Percentiles rank a stretch among this genome's conserved stretches.
These are phyloP conservation scores for Cladophialophora bantiana DNA, from an alignment of 2,329 filamentous ascomycete species.

Conservation along the genomic window DNA sequence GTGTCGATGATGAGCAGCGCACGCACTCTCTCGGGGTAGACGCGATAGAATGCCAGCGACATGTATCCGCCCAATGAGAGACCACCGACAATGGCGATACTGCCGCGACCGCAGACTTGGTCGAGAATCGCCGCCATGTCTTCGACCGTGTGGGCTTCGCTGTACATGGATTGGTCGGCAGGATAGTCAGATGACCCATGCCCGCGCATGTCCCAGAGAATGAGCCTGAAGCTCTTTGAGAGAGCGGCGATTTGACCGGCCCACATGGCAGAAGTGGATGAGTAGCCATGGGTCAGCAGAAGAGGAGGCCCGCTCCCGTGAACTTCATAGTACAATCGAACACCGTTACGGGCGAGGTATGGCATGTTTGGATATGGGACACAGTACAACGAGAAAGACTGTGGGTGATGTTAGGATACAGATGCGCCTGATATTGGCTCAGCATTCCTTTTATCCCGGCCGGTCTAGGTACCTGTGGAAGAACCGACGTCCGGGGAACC, in stretches of 20 bases:
- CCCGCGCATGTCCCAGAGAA: slow-evolving; percentile 38
- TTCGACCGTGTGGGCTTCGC: slow-evolving; percentile 30
- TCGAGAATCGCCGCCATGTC: slow-evolving; percentile 33
- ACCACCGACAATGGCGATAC: slow-evolving; percentile 28
- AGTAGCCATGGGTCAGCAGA: slow-evolving; percentile 34
- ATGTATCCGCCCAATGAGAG: slow-evolving; percentile 36
- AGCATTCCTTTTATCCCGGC: no score
- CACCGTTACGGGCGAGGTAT: slow-evolving; percentile 23
- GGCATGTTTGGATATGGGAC: slow-evolving; percentile 22
- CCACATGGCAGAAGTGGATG: slow-evolving; percentile 37
- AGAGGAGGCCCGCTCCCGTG: slow-evolving; percentile 27
- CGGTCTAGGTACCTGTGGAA: no score
- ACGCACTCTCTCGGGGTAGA: slow-evolving; percentile 21
- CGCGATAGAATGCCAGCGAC: slow-evolving; percentile 36
- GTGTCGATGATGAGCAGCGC: slow-evolving; percentile 36
- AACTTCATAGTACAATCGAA: slow-evolving; percentile 34
- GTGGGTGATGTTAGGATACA: no score
- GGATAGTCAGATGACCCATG: slow-evolving; percentile 33
- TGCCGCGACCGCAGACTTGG: background rate
- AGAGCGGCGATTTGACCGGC: slow-evolving; percentile 27
- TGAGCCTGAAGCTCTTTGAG: slow-evolving; percentile 27
- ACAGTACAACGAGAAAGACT: background rate
- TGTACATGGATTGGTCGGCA: slow-evolving; percentile 22
- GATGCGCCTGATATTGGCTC: no score
- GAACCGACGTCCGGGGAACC: no score